These are phyloP conservation scores for Canariomyces notabilis DNA, from an alignment of 2,329 filamentous ascomycete species.

Conservation along the genomic window DNA sequence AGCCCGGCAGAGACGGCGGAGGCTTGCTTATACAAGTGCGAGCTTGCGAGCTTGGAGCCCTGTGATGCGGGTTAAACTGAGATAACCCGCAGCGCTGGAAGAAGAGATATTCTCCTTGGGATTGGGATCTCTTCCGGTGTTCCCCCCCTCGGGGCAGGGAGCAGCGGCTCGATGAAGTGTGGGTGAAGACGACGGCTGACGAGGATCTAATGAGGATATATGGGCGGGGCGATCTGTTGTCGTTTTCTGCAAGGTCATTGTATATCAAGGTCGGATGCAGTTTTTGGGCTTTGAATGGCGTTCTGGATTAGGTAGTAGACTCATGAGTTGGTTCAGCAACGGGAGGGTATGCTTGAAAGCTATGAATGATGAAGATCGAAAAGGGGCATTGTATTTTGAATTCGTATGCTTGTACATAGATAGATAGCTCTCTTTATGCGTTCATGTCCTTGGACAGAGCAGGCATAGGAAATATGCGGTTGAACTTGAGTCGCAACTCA, in stretches of 20 bases:
- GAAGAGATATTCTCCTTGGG: no score
- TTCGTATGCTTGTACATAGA: constrained; percentile 7
- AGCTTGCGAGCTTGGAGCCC: no score
- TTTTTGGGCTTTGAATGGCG: constrained; percentile 9
- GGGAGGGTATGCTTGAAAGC: background rate
- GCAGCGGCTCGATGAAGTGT: background rate
- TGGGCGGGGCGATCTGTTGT: constrained; percentile 4
- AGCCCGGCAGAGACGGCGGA: no score
- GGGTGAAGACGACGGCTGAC: no score
- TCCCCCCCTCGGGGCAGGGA: background rate
- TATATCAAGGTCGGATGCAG: constrained; percentile 9
- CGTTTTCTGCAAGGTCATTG: constrained; percentile 6
- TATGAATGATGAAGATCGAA: constrained; percentile 5
- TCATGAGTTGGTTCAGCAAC: background rate
- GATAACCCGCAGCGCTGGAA: no score
- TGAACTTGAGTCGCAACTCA: no score
- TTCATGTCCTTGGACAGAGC: no score
- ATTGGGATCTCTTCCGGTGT: no score
- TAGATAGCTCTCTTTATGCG: no score
- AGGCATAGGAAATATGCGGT: no score
- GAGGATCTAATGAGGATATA: constrained; percentile 4
- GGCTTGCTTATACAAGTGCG: no score
- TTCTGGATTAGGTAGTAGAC: constrained; percentile 7
- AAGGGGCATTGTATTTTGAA: constrained; percentile 2
- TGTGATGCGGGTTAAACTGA: no score